Conservation (phyloP, 164 flowering plant genomes). For the Tetrastigma voinierianum region DNA sequence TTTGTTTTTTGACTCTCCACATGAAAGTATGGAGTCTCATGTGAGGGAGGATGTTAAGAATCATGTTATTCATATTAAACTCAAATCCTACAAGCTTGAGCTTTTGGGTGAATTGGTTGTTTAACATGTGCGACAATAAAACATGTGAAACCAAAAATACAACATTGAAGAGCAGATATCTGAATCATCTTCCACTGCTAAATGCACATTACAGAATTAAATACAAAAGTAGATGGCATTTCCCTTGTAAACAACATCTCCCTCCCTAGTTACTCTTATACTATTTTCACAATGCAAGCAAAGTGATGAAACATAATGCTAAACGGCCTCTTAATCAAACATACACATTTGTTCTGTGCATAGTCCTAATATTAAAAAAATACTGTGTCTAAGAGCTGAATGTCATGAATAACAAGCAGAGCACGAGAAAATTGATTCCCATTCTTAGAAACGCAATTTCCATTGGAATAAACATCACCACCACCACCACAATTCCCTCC, state of each 20-base stretch:
- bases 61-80: too few species aligned
- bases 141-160: too few species aligned
- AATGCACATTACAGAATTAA: neutral
- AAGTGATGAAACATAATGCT: neutral
- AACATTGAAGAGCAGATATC: too few species aligned
- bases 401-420: conserved; percentile 3
- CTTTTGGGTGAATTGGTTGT: too few species aligned
- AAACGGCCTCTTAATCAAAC: neutral
- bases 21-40: too few species aligned
- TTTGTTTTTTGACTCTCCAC: too few species aligned
- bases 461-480: neutral
- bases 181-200: neutral
- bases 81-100: too few species aligned
- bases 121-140: too few species aligned
- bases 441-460: neutral
- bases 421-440: conserved; percentile 3
- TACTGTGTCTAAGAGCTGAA: neutral
- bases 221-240: neutral
- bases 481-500: neutral
- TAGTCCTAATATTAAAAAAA: neutral
- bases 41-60: too few species aligned
- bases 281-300: neutral
- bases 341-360: conserved; percentile 4
- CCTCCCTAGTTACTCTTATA: neutral
- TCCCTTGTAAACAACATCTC: neutral